Evolutionary conservation across 441 rosid species (phyloP).

Genomic region (Corymbia calophylla): DNA sequence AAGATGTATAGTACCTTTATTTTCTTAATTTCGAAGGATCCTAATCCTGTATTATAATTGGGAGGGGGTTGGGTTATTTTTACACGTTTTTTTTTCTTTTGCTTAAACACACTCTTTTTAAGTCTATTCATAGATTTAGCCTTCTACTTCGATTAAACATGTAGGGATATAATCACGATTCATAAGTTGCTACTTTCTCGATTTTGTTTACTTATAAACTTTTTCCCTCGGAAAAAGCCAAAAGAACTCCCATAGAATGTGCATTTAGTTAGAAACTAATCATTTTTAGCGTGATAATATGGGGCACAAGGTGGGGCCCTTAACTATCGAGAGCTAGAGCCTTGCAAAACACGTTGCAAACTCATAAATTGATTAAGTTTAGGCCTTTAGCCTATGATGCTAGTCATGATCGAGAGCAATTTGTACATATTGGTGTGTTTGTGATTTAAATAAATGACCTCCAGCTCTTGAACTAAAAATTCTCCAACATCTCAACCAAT

Average conservation of each 20-base stretch:
- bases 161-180: neutral
- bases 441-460: neutral
- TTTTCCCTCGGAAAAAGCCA: neutral
- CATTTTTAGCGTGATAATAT: too few species aligned
- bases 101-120: neutral
- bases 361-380: neutral
- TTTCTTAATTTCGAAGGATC: neutral
- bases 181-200: neutral
- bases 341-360: fast-evolving
- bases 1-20: too few species aligned
- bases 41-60: neutral
- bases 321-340: neutral
- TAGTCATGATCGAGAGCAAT: fast-evolving
- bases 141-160: neutral
- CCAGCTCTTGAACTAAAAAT: neutral
- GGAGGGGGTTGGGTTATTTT: neutral
- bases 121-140: neutral
- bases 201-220: neutral
- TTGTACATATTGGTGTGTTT: too few species aligned
- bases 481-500: too few species aligned
- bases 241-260: neutral
- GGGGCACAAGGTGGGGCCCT: too few species aligned
- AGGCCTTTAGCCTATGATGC: fast-evolving
- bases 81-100: neutral
- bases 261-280: neutral